These are phyloP conservation scores for Globisporangium orthogonon DNA, from an alignment of 352 stramenopile species.

Conservation along the genomic window DNA sequence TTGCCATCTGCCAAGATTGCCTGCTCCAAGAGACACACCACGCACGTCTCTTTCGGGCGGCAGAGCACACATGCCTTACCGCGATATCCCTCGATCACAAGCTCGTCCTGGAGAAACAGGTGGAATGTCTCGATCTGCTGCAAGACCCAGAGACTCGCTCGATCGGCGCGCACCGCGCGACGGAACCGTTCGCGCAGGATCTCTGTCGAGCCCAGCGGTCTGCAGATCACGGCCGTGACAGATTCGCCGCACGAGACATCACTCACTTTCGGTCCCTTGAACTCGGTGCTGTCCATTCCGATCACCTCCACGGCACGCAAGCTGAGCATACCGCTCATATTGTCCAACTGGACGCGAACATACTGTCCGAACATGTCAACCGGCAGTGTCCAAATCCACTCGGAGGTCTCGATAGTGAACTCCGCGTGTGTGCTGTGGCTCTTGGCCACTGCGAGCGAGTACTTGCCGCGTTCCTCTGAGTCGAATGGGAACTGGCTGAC, in stretches of 20 bases:
- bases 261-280: conserved; percentile 45
- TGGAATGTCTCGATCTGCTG: conserved; percentile 69
- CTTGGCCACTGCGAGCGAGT: conserved; percentile 45
- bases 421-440: conserved; percentile 39
- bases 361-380: conserved; percentile 51
- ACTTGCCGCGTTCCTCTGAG: conserved; percentile 53
- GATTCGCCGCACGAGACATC: conserved; percentile 53
- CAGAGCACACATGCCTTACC: conserved; percentile 18
- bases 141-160: conserved; percentile 33
- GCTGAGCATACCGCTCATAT: conserved; percentile 37
- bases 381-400: conserved; percentile 36
- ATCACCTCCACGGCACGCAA: conserved; percentile 42
- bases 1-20: neutral
- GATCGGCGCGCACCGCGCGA: conserved; percentile 47
- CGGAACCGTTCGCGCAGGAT: conserved; percentile 48
- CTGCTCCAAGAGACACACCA: conserved; percentile 1
- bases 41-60: conserved; percentile 3
- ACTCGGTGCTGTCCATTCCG: conserved; percentile 31
- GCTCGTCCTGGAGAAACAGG: conserved; percentile 21
- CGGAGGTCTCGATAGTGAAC: conserved; percentile 19
- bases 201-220: conserved; percentile 23
- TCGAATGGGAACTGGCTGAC: conserved; percentile 58
- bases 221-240: conserved; percentile 49
- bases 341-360: conserved; percentile 63
- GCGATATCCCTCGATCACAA: neutral